Evolutionary conservation across 2,329 filamentous ascomycete species (phyloP), one percentile per base, ranked within the genome.

Genomic region (Aspergillus versicolor): DNA sequence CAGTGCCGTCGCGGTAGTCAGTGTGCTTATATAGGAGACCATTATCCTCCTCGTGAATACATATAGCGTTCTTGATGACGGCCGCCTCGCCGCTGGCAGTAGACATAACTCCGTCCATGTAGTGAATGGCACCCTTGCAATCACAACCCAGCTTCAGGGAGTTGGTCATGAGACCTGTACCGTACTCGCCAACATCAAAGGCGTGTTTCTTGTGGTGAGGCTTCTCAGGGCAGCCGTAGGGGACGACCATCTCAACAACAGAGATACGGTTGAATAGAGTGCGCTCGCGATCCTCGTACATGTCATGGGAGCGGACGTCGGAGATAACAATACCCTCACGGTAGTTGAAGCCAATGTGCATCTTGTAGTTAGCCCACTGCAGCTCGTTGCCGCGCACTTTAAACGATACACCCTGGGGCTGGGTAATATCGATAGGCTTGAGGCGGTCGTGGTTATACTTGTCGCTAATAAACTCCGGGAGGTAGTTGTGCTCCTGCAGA

Each of bases 311-410:
- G 3, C 87, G 90, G 70, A 96, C 92, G 76, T 96, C 91, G 74
- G 90, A 94, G 6, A 97, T 80, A 2, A 96, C 89, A 64, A 96
- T 89, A 21, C 92, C 92, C 75, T 97, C 92, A 22, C 90, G 85
- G 78, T 96, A 94, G 80, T 96, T 96, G 83, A 96, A 97, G 22
- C 92, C 92, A 58, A 97, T 85, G 73, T 96, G 92, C 63, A 96
- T 85, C 66, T 85, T 93, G 89, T 91, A 97, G 70, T 94, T 96
- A 8, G 24, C 24, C 24, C 24, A 27, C 74, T 96, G 92, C 92
- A 92, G 96, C 63, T 86, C 85, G 50, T 96, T 82, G 45, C 84
- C 84, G 11, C 91, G 79, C 63, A 96, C 79, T 17, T 82, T 85
- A 79, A 96, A 97, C 0, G 90, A 94, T 0, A 96, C 91, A 15